These are phyloP conservation scores for Monilinia vaccinii-corymbosi DNA, from an alignment of 2,329 filamentous ascomycete genomes.

Conservation along the genomic window DNA sequence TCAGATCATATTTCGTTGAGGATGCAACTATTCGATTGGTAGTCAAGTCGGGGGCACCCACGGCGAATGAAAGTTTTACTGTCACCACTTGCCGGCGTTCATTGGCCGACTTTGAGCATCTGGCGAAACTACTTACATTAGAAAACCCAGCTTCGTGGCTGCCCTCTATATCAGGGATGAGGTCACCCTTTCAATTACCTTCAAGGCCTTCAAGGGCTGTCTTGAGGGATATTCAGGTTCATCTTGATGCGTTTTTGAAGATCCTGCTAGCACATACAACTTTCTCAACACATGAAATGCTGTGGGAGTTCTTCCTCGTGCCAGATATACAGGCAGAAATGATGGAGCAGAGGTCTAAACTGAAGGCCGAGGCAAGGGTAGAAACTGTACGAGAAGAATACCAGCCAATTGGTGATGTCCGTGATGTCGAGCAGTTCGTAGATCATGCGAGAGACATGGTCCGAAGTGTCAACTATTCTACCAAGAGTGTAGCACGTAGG, in stretches of 20 bases:
- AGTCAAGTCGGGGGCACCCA: conserved; percentile 85
- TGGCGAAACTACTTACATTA: conserved; percentile 71
- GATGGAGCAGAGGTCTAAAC: conserved; percentile 78
- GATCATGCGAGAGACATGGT: conserved; percentile 86
- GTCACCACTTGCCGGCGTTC: conserved; percentile 91
- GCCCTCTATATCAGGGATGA: conserved; percentile 64
- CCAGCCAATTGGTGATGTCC: conserved; percentile 71
- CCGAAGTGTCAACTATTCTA: conserved; percentile 72
- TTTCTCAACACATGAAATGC: conserved; percentile 90
- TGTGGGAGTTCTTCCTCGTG: conserved; percentile 98
- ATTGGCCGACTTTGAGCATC: conserved; percentile 80
- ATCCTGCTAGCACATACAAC: conserved; percentile 83
- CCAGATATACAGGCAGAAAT: conserved; percentile 85
- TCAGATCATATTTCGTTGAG: conserved; percentile 93
- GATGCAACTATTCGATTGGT: conserved; percentile 90
- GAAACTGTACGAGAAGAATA: conserved; percentile 88
- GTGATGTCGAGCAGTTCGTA: conserved; percentile 88
- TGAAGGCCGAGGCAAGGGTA: conserved; percentile 73
- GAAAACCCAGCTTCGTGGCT: conserved; percentile 97
- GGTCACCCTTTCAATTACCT: conserved; percentile 86
- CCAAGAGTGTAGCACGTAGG: conserved; percentile 71
- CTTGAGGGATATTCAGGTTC: conserved; percentile 77
- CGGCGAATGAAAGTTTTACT: conserved; percentile 73
- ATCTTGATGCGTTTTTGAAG: conserved; percentile 79
- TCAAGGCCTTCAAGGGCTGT: conserved; percentile 83